Evolutionary conservation across 208 protist species (phyloP), one percentile per base, ranked within the genome.

Genomic region (Vickermania ingenoplastis): DNA sequence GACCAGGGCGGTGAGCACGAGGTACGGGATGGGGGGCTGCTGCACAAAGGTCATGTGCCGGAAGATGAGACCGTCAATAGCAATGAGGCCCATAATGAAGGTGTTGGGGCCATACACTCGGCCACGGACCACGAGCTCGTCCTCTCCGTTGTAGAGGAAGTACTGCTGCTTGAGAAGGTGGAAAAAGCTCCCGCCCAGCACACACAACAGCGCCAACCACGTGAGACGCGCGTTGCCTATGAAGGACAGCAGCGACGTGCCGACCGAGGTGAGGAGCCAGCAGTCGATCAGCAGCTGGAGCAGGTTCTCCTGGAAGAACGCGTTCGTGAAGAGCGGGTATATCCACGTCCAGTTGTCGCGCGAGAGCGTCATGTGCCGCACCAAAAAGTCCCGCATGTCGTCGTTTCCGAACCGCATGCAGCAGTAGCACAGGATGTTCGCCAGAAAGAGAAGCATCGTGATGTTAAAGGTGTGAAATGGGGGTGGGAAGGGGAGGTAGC

Each of bases 401-500:
- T 91, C 82, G 53, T 61, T 90, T 59, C 77, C 77, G 26, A 80
- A 84, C 66, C 71, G 76, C 87, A 94, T 91, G 57, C 87, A 48
- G 1, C 82, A 26, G 68, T 94, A 94, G 64, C 63, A 80, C n/a
- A 91, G 53, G 11, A 86, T 62, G 49, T 94, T 94, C 21, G 74
- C 75, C 25, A 89, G 21, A 52, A 94, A 77, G 24, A 94, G 74
- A 7, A 94, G 31, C 83, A 91, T 91, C 26, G 91, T 72, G 41
- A 91, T 74, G 75, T 94, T 94, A 60, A 94, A 63, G 56, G 87
- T 94, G 65, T 94, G 83, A 67, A 94, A 94, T 21, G 87, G 87
- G 0, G 87, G 70, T 0, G 81, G 77, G 58, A 94, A 94, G 27
- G 87, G 87, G 50, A 94, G 75, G 69, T 89, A 91, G 45, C 83